Percentiles rank a stretch among this genome's conserved stretches.
These are phyloP conservation scores for Pseudotulostoma volvatum DNA, from an alignment of 495 filamentous ascomycete species.

Conservation along the genomic window DNA sequence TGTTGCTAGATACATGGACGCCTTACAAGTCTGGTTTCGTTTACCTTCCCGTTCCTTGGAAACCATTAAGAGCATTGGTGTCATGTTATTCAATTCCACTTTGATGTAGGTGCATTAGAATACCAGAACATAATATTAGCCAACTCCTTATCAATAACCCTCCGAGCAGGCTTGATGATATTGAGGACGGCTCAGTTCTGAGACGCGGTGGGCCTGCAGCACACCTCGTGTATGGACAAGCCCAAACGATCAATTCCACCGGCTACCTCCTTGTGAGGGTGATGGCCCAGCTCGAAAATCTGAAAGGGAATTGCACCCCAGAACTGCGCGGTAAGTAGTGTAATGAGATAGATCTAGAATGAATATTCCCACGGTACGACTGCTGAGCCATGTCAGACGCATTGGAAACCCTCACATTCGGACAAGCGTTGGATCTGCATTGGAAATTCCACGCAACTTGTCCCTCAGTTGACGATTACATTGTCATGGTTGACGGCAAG, in stretches of 20 bases:
- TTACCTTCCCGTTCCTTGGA: slow-evolving; percentile 3
- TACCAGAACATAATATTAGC: slow-evolving; percentile 9
- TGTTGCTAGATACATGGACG: slow-evolving; percentile 8
- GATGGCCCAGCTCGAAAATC: slow-evolving; percentile 8
- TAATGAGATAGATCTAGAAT: no score
- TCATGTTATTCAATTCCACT: slow-evolving; percentile 11
- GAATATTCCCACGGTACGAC: no score
- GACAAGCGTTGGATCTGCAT: slow-evolving; percentile 22
- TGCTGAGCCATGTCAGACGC: no score
- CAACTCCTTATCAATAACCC: slow-evolving; percentile 5
- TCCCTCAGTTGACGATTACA: slow-evolving; percentile 17
- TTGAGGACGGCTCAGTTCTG: slow-evolving; percentile 24
- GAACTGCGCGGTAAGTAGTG: no score
- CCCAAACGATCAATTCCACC: slow-evolving; percentile 35
- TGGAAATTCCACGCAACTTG: slow-evolving; percentile 15
- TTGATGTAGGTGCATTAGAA: slow-evolving; percentile 10
- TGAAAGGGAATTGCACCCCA: slow-evolving; percentile 6
- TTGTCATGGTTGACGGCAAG: slow-evolving; percentile 22
- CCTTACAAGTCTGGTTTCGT: slow-evolving; percentile 9
- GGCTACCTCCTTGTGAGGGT: slow-evolving; percentile 31
- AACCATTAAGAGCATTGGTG: slow-evolving; percentile 6
- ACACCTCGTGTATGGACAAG: slow-evolving; percentile 19
- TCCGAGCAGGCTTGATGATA: slow-evolving; percentile 21
- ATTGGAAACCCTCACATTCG: no score
- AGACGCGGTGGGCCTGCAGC: slow-evolving; percentile 20